phyloP scores from a whole-genome alignment of 257 asterid genomes.

The Salvia miltiorrhiza region DNA sequence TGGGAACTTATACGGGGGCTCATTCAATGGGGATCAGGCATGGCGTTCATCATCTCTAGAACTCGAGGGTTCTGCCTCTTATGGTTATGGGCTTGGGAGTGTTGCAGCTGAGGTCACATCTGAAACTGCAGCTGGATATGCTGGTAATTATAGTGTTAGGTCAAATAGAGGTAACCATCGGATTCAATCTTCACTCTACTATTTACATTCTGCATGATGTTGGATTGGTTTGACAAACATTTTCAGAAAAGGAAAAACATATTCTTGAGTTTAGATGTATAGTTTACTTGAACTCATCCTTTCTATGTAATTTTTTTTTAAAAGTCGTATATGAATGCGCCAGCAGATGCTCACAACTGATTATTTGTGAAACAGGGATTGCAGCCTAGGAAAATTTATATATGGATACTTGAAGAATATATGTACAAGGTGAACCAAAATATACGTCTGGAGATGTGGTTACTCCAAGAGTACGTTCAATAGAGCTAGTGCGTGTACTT shows the following conservation, averaged over 20 bases:
- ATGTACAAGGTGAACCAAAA: conserved; percentile 32
- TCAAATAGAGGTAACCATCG: conserved; percentile 59
- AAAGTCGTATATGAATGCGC: neutral
- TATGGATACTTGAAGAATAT: conserved; percentile 26
- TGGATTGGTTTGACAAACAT: neutral
- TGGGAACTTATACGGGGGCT: conserved; percentile 42
- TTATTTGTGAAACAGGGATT: conserved; percentile 45
- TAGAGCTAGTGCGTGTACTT: conserved; percentile 33
- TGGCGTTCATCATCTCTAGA: conserved; percentile 56
- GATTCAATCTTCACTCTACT: neutral
- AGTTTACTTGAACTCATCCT: no score
- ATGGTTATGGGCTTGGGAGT: conserved; percentile 49
- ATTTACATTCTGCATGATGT: neutral
- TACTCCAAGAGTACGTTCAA: conserved; percentile 33
- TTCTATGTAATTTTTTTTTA: no score
- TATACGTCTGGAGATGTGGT: conserved; percentile 23
- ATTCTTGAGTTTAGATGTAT: no score
- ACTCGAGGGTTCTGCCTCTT: conserved; percentile 39
- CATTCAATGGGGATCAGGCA: conserved; percentile 40
- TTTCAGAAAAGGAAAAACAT: no score
- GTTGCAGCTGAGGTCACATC: conserved; percentile 41
- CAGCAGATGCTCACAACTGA: neutral
- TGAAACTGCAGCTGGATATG: conserved; percentile 44
- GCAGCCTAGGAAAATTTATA: conserved; percentile 52
- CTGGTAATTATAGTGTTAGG: conserved; percentile 54